Conservation (phyloP, 345 rosid genomes). For the Gossypium thurberi region DNA sequence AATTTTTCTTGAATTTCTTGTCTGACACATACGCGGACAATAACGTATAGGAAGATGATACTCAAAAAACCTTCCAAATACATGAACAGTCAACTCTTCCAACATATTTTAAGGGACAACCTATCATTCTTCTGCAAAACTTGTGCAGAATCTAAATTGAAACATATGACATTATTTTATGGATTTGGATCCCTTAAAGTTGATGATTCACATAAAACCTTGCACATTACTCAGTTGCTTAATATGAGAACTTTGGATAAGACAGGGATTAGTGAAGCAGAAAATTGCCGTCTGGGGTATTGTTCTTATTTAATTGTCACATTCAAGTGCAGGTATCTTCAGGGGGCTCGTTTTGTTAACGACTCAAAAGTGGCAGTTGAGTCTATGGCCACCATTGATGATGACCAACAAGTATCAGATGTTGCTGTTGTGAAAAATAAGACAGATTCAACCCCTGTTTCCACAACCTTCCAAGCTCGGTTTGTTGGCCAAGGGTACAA, state of each 20-base stretch:
- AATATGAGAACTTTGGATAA: not conserved
- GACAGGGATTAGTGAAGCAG: not conserved
- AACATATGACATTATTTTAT: not conserved
- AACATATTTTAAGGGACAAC: not conserved
- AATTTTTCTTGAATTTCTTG: not conserved
- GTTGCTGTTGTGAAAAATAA: slow-evolving; percentile 31
- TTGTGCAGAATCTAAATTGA: not conserved
- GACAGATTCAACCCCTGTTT: slow-evolving; percentile 19
- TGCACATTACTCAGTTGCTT: not conserved
- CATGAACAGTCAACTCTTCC: not conserved
- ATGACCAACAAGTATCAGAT: slow-evolving; percentile 38
- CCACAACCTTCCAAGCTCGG: slow-evolving; percentile 55
- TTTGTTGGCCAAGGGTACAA: slow-evolving; percentile 93
- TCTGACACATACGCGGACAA: not conserved
- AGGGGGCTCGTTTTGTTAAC: slow-evolving; percentile 52
- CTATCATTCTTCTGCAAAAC: no score
- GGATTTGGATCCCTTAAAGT: not conserved
- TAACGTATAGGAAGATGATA: no score
- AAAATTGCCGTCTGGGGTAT: not conserved
- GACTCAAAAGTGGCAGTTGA: slow-evolving; percentile 34
- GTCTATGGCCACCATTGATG: slow-evolving; percentile 28
- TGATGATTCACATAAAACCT: not conserved
- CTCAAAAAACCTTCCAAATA: no score
- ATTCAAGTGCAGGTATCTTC: slow-evolving; percentile 51
- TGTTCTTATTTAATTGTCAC: not conserved